Evolutionary conservation across 225 moss, liverwort and hornwort species (phyloP), one percentile per base, ranked within the genome.

Genomic region (Polytrichum formosum): DNA sequence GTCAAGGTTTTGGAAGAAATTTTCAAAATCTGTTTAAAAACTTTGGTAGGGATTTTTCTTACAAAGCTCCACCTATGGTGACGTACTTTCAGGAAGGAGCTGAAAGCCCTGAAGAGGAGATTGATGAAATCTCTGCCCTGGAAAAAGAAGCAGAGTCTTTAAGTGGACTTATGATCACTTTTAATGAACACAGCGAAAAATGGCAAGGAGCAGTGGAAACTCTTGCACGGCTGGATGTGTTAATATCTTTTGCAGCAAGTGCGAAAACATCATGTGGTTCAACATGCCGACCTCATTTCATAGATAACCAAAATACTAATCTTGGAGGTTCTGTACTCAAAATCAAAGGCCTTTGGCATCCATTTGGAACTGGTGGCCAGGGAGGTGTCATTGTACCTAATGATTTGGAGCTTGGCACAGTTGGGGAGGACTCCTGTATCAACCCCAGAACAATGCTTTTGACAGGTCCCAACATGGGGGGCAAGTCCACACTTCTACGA

Each of bases 381-480:
- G 92, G 87, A 74, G 92, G 91, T 78, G 84, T 77, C 7, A 75
- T 90, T 60, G 95, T 95, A 28, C 95, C 92, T 29, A 95, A 95
- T 72, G 88, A 95, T 82, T 75, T 95, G 69, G 92, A 91, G 71
- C 91, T 95, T 70, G 95, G 92, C 70, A 81, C 76, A 55, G 28
- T 59, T 68, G 60, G 64, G 28, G 28, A 9, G 60, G 76, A 75
- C 56, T 70, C 72, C 55, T 68, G 66, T 66, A 21, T 28, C 69
- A 77, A 75, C 65, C 89, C 95, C 63, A 76, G 79, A 56, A 82
- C 92, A 68, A 79, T 95, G 86, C 91, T 95, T 16, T 86, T 95
- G 61, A 95, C 95, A 37, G 95, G 95, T 59, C 92, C 95, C 18
- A 95, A 95, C 67, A 95, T 95, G 95, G 95, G 95, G 30, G 95